Evolutionary conservation across 768 basidiomycete species (phyloP).

Genomic region (Myochromella boudieri): DNA sequence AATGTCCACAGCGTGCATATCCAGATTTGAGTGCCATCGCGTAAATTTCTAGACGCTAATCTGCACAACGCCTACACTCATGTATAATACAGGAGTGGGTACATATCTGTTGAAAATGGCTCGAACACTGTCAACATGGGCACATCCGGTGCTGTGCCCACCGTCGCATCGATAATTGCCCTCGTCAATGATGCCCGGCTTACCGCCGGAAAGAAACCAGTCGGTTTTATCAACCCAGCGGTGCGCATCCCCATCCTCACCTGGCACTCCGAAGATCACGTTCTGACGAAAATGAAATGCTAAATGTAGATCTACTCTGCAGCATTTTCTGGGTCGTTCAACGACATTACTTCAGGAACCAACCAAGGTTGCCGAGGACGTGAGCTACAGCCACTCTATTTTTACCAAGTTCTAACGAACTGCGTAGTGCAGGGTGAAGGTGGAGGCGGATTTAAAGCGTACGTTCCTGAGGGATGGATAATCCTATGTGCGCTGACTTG

Average conservation of each 20-base stretch:
- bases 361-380: slow-evolving; percentile 47
- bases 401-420: not conserved
- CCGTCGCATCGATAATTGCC: slow-evolving; percentile 34
- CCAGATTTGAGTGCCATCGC: slow-evolving; percentile 37
- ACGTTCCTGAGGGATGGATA: slow-evolving; percentile 9
- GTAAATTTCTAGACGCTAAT: slow-evolving; percentile 27
- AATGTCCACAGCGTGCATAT: slow-evolving; percentile 23
- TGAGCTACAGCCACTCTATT: slow-evolving; percentile 11
- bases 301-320: slow-evolving; percentile 26
- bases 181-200: slow-evolving; percentile 39
- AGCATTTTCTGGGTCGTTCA: slow-evolving; percentile 34
- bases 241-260: slow-evolving; percentile 22
- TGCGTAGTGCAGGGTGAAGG: slow-evolving; percentile 30
- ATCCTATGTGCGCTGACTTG: not conserved
- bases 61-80: not conserved
- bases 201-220: slow-evolving; percentile 32
- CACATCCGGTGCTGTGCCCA: slow-evolving; percentile 32
- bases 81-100: slow-evolving; percentile 6
- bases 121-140: slow-evolving; percentile 24
- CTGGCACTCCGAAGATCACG: not conserved
- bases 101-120: slow-evolving; percentile 26
- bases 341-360: slow-evolving; percentile 41
- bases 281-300: not conserved
- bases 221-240: slow-evolving; percentile 45
- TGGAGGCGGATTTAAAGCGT: slow-evolving; percentile 34